Percentiles rank a stretch among this genome's conserved stretches.
Conservation (phyloP, 441 rosid genomes). For the Geranium incanum region DNA sequence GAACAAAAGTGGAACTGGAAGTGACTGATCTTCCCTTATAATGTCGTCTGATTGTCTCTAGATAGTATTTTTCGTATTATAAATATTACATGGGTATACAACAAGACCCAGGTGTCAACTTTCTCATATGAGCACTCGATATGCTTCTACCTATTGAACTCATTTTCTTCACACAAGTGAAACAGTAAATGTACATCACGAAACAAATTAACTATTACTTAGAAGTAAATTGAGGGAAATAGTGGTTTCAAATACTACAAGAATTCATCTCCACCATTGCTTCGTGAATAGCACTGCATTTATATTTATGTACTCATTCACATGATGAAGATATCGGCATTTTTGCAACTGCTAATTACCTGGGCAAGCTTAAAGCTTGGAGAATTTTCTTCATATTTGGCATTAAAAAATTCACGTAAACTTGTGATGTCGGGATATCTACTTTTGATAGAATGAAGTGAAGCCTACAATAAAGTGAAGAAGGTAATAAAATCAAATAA, state of each 20-base stretch:
- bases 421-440: conserved; percentile 81
- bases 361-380: conserved; percentile 91
- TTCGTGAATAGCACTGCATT: background rate
- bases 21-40: background rate
- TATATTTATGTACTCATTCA: background rate
- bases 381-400: conserved; percentile 77
- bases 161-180: too few species aligned
- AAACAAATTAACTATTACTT: too few species aligned
- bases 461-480: conserved; percentile 52
- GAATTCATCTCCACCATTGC: background rate
- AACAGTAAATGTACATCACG: too few species aligned
- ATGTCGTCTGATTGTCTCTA: background rate
- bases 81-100: too few species aligned
- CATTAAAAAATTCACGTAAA: conserved; percentile 81
- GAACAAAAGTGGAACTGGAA: background rate
- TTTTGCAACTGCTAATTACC: conserved; percentile 39
- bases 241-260: background rate
- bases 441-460: conserved; percentile 96
- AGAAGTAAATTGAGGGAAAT: too few species aligned
- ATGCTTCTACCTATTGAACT: too few species aligned
- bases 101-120: too few species aligned
- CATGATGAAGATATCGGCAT: background rate
- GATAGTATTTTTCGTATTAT: too few species aligned
- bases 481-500: background rate
- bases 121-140: too few species aligned